These are phyloP conservation scores for Sarocladiaceae sp. DNA, from an alignment of 2,329 filamentous ascomycete species.

Conservation along the genomic window DNA sequence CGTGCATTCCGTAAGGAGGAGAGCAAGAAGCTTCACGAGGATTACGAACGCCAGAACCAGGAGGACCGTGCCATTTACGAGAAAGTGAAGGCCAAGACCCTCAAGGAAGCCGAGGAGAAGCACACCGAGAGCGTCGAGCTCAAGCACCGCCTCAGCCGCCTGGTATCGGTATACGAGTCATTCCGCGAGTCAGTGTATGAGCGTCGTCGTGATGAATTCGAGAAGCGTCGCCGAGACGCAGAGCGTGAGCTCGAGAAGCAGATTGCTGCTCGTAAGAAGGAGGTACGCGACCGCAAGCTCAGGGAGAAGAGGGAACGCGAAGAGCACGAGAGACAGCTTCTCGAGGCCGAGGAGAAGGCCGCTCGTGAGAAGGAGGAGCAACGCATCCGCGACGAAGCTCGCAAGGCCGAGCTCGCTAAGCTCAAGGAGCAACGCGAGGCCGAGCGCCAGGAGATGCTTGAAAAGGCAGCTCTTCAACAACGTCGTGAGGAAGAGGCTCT, in stretches of 20 bases:
- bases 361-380: constrained; percentile 83
- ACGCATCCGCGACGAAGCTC: constrained; percentile 73
- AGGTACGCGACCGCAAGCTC: constrained; percentile 76
- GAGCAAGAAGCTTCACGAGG: constrained; percentile 80
- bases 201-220: constrained; percentile 89
- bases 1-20: constrained; percentile 96
- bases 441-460: constrained; percentile 63
- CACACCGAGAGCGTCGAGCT: constrained; percentile 90
- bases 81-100: constrained; percentile 68
- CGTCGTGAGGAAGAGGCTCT: constrained; percentile 86
- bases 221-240: constrained; percentile 86
- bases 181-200: constrained; percentile 82
- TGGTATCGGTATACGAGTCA: constrained; percentile 78
- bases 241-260: constrained; percentile 92
- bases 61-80: constrained; percentile 78
- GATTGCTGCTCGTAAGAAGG: constrained; percentile 82
- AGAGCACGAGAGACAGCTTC: constrained; percentile 71
- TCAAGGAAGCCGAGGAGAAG: constrained; percentile 78
- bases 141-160: constrained; percentile 83
- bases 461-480: constrained; percentile 66
- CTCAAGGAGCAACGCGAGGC: constrained; percentile 62
- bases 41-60: constrained; percentile 80
- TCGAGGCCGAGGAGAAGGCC: constrained; percentile 82
- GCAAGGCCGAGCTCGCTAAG: constrained; percentile 64
- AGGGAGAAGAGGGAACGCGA: constrained; percentile 82